phyloP scores from a whole-genome alignment of 768 basidiomycete genomes.

The Melanogaster broomeanus region DNA sequence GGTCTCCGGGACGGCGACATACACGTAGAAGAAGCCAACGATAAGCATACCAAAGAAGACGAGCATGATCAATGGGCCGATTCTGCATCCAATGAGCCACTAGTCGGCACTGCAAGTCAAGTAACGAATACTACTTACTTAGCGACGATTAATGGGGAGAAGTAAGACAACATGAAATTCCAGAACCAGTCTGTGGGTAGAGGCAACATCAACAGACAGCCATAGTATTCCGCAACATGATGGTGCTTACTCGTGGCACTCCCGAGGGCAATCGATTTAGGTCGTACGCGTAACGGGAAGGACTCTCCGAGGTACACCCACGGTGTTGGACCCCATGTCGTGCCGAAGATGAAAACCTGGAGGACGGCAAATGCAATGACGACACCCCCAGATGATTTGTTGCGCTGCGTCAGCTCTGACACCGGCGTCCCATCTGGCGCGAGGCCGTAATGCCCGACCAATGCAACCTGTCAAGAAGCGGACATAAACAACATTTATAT shows the following conservation, averaged over 20 bases:
- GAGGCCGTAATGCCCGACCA: constrained; percentile 70
- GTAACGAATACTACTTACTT: constrained; percentile 35
- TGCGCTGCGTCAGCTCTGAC: constrained; percentile 50
- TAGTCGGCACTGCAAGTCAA: not conserved
- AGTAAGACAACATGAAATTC: constrained; percentile 77
- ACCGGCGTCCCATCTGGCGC: constrained; percentile 52
- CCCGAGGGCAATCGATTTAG: constrained; percentile 78
- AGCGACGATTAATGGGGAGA: constrained; percentile 65
- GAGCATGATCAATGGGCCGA: constrained; percentile 73
- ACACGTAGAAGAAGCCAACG: constrained; percentile 72
- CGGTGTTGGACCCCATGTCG: constrained; percentile 79
- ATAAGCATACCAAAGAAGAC: constrained; percentile 77
- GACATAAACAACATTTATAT: not conserved
- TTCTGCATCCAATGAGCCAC: constrained; percentile 35
- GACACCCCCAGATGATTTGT: constrained; percentile 62
- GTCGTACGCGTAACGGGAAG: constrained; percentile 78
- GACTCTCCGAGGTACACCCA: constrained; percentile 81
- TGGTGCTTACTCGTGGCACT: constrained; percentile 47
- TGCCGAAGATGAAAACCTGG: constrained; percentile 69
- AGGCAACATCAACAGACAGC: constrained; percentile 4
- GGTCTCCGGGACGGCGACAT: constrained; percentile 78
- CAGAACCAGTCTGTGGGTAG: constrained; percentile 55
- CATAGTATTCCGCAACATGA: not conserved
- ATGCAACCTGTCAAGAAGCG: constrained; percentile 50
- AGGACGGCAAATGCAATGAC: constrained; percentile 78